Percentiles rank a stretch among this genome's conserved stretches.
Conservation (phyloP, 1,139 yeast genomes). For the Pichia sp. region DNA sequence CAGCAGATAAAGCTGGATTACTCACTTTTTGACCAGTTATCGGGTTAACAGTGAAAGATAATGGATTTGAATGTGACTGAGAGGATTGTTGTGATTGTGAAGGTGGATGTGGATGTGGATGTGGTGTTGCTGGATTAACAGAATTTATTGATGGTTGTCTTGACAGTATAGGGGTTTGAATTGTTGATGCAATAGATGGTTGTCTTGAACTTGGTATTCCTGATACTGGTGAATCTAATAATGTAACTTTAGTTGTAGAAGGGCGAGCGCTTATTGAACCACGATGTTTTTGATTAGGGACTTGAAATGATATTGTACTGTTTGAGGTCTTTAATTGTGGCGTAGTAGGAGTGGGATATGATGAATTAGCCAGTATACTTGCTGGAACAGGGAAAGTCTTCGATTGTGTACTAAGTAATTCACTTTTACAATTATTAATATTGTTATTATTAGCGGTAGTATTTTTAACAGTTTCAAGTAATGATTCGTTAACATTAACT, state of each 20-base stretch:
- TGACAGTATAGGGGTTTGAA: not conserved
- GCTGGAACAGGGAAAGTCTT: not conserved
- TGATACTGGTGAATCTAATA: slow-evolving; percentile 8
- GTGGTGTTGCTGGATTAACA: not conserved
- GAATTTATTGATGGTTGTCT: not conserved
- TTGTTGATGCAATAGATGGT: slow-evolving; percentile 7
- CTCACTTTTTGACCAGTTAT: slow-evolving; percentile 3
- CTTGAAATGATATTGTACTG: slow-evolving; percentile 28
- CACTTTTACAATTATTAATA: not conserved
- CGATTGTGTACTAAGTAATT: slow-evolving; percentile 1
- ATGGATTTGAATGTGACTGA: not conserved
- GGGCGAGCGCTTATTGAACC: slow-evolving; percentile 46
- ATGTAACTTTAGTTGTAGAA: slow-evolving; percentile 20
- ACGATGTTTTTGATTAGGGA: slow-evolving; percentile 36
- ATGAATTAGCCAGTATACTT: slow-evolving; percentile 4
- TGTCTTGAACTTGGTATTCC: slow-evolving; percentile 12
- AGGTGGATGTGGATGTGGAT: not conserved
- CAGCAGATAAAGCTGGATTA: slow-evolving; percentile 1
- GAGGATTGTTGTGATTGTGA: not conserved
- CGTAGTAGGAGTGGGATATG: slow-evolving; percentile 10
- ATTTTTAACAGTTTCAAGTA: slow-evolving; percentile 8
- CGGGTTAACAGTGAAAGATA: slow-evolving; percentile 6
- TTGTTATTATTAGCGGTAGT: not conserved
- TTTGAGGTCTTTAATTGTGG: slow-evolving; percentile 16
- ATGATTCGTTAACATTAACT: slow-evolving; percentile 12